These are phyloP conservation scores for Antrodiella citrinella DNA, from an alignment of 768 basidiomycete species.

Conservation along the genomic window DNA sequence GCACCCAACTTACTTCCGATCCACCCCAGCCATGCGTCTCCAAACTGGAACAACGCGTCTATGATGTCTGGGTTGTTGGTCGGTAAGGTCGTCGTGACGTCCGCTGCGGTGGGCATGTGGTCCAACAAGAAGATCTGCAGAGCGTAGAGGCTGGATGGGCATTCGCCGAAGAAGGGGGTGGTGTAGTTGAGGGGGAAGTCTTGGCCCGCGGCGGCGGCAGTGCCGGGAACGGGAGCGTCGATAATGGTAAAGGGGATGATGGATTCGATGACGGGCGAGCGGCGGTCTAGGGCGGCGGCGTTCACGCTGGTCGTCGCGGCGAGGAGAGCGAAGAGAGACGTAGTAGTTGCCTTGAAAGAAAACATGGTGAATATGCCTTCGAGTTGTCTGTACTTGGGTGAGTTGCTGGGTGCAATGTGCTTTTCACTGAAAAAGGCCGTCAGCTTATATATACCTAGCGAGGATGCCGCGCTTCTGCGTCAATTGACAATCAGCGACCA, in stretches of 20 bases:
- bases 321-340: neutral
- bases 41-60: neutral
- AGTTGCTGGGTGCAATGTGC: too few relatives aligned
- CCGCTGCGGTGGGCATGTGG: neutral
- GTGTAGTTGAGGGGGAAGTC: neutral
- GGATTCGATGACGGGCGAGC: neutral
- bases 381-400: too few relatives aligned
- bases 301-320: neutral
- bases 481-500: too few relatives aligned
- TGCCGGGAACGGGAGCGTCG: neutral
- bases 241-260: neutral
- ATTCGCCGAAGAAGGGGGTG: neutral
- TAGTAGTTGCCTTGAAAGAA: neutral
- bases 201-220: neutral
- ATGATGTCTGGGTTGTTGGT: neutral
- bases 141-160: neutral
- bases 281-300: neutral
- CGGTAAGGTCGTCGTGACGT: too few relatives aligned
- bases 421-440: too few relatives aligned
- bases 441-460: too few relatives aligned
- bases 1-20: neutral
- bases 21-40: neutral
- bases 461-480: too few relatives aligned
- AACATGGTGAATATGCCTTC: neutral
- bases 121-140: neutral